Evolutionary conservation across 306 rosid species (phyloP), one percentile per base, ranked within the genome.

Genomic region (Purshia tridentata): DNA sequence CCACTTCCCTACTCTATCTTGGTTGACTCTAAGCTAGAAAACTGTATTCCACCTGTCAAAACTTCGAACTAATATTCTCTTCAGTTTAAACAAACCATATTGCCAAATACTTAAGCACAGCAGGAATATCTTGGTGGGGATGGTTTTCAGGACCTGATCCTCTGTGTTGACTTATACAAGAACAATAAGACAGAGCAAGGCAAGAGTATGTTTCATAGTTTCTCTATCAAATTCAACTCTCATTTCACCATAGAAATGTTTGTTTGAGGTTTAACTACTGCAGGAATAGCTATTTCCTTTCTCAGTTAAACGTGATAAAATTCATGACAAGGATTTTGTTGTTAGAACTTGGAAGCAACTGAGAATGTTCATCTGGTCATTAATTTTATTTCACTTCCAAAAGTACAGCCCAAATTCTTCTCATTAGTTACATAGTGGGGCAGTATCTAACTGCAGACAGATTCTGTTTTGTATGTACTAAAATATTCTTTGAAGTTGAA

Each of bases 401-500:
- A 59, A 56, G 53, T 70, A 44, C 52, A 12, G 50, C 44, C 75
- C 14, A 40, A 48, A 70, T 70, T 56, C 75, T 22, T 70, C 75
- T 68, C 22, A 9, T 40, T 50, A n/a, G 72, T n/a, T 63, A 29
- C 35, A 29, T 29, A 29, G 35, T 29, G 35, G 35, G 35, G 35
- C 35, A 29, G 35, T 29, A 29, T 63, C 68, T 29, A 67, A 67
- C 58, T 47, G 42, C 66, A 46, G 70, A 54, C 51, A 29, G 12
- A 57, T 60, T 60, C 18, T 60, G 60, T 39, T 45, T 61, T 55
- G 1, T 12, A 72, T 76, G 87, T 80, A 82, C 55, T 77, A 51
- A 72, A 74, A 81, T 80, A 74, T 75, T 80, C 71, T 72, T 3
- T 44, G 45, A 73, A 51, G 73, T 76, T 70, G 11, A 72, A 16